These are phyloP conservation scores for Candida endomychidarum DNA, from an alignment of 805 yeast genomes.

Conservation along the genomic window DNA sequence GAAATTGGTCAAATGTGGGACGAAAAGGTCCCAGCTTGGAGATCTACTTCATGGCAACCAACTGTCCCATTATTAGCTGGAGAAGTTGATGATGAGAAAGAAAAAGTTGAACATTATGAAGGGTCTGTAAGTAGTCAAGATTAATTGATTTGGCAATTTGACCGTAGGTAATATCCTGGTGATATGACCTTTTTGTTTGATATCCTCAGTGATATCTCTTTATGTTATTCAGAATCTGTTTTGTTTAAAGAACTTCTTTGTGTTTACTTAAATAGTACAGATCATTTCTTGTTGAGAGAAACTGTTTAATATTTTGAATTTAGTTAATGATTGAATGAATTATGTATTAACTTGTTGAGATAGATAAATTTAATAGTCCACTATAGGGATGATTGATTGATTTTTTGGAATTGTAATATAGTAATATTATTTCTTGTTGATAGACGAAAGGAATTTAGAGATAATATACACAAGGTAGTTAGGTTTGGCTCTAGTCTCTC, in stretches of 20 bases:
- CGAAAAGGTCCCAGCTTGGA: slow-evolving; percentile 45
- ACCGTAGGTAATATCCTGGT: too few species aligned
- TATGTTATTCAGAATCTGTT: slow-evolving; percentile 6
- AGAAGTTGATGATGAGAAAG: slow-evolving; percentile 13
- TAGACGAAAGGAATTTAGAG: slow-evolving; percentile 2
- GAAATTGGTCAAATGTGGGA: slow-evolving; percentile 52
- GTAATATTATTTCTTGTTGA: slow-evolving; percentile 5
- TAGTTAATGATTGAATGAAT: slow-evolving; percentile 9
- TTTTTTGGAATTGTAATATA: background rate
- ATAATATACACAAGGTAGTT: background rate
- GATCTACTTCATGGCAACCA: slow-evolving; percentile 39
- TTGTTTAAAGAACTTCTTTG: background rate
- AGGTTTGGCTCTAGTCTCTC: too few species aligned
- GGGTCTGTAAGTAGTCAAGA: slow-evolving; percentile 1
- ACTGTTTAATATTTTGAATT: slow-evolving; percentile 11
- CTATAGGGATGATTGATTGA: slow-evolving; percentile 13
- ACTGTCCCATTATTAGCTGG: slow-evolving; percentile 37
- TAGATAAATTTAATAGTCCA: slow-evolving; percentile 11
- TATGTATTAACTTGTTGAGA: slow-evolving; percentile 19
- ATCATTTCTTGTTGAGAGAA: slow-evolving; percentile 14
- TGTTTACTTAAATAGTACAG: background rate
- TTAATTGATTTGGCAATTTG: background rate
- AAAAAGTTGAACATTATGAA: slow-evolving; percentile 10
- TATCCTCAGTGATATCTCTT: too few species aligned
- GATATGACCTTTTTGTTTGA: background rate